Percentiles rank a stretch among this genome's conserved stretches.
Conservation (phyloP, 140 eudicot genomes). For the Erigeron philadelphicus region DNA sequence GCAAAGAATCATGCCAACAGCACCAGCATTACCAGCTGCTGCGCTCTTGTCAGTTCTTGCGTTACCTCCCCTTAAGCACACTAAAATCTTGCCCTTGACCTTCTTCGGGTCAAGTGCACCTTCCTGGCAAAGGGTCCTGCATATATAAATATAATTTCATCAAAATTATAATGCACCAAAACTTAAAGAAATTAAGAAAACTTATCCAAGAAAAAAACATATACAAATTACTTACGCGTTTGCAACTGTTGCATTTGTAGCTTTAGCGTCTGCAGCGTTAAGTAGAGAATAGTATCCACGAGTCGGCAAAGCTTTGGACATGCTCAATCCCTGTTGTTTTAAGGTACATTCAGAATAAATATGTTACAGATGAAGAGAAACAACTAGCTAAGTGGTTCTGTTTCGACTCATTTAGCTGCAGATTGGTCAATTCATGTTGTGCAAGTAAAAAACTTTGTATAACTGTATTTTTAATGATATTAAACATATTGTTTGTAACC, state of each 20-base stretch:
- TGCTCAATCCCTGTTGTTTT: slow-evolving; percentile 44
- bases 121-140: slow-evolving; percentile 41
- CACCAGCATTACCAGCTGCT: slow-evolving; percentile 48
- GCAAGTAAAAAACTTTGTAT: too few relatives aligned
- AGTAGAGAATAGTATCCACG: slow-evolving; percentile 38
- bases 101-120: slow-evolving; percentile 45
- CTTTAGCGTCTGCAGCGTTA: slow-evolving; percentile 38
- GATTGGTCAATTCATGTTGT: too few relatives aligned
- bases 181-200: background rate
- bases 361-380: slow-evolving; percentile 7
- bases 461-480: too few relatives aligned
- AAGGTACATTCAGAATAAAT: background rate
- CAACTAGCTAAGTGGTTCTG: background rate
- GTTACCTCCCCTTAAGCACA: slow-evolving; percentile 46
- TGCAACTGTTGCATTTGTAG: slow-evolving; percentile 32
- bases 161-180: background rate
- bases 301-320: slow-evolving; percentile 36
- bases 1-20: slow-evolving; percentile 66
- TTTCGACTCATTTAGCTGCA: background rate
- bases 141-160: slow-evolving; percentile 1
- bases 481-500: too few relatives aligned
- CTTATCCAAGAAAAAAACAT: background rate
- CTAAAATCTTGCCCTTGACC: slow-evolving; percentile 61
- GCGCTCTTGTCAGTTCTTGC: slow-evolving; percentile 43
- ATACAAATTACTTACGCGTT: slow-evolving; percentile 39